Evolutionary conservation across 2,329 filamentous ascomycete genomes (phyloP).

Genomic region (Xylariaceae sp.): DNA sequence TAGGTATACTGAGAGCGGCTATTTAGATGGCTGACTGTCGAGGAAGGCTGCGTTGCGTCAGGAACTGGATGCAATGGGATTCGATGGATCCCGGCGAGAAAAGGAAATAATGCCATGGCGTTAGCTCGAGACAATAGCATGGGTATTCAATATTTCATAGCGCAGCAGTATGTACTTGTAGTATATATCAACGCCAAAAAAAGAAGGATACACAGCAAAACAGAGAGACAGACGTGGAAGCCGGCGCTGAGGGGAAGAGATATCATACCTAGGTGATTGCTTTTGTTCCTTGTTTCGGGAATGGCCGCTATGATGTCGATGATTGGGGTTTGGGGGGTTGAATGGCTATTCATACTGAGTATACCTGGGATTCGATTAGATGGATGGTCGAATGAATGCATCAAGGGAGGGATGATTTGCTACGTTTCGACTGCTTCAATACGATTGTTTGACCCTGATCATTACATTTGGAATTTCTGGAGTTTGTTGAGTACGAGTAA

Average conservation of each 20-base stretch:
- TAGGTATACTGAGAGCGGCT: not conserved
- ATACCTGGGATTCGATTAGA: slow-evolving; percentile 24
- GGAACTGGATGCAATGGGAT: not conserved
- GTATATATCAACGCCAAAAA: not conserved
- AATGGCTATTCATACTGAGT: not conserved
- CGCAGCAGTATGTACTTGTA: not conserved
- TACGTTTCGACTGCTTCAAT: slow-evolving; percentile 39
- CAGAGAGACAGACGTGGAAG: slow-evolving; percentile 3
- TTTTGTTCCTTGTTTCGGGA: slow-evolving; percentile 26
- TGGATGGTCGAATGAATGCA: slow-evolving; percentile 29
- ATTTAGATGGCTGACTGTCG: not conserved
- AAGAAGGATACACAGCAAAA: not conserved
- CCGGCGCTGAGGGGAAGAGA: not conserved
- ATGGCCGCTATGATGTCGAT: slow-evolving; percentile 1
- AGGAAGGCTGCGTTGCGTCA: not conserved
- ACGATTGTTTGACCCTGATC: too few relatives aligned
- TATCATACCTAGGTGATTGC: slow-evolving; percentile 23
- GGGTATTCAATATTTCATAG: not conserved
- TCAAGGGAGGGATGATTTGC: too few relatives aligned
- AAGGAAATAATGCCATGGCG: too few relatives aligned
- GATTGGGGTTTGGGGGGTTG: not conserved
- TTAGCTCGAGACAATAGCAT: not conserved
- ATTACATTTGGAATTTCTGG: too few relatives aligned
- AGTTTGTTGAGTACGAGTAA: slow-evolving; percentile 22
- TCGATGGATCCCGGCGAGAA: not conserved